Evolutionary conservation across 495 filamentous ascomycete genomes (phyloP).

Genomic region (Xylaria sp.): DNA sequence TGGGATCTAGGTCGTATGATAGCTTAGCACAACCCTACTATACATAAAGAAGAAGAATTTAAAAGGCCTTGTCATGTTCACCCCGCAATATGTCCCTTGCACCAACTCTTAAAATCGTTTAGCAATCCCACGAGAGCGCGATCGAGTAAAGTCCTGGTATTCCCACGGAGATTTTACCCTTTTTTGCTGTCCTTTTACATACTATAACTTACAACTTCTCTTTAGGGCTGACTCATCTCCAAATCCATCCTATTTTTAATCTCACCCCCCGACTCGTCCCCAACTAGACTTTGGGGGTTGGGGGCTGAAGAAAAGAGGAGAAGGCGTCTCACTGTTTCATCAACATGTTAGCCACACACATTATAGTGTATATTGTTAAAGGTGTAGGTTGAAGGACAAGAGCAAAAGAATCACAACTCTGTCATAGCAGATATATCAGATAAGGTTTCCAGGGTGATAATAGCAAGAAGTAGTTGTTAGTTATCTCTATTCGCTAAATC

Average conservation of each 20-base stretch:
- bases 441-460: neutral
- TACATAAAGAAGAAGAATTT: neutral
- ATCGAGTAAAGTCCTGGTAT: neutral
- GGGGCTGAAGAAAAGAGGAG: neutral
- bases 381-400: neutral
- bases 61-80: neutral
- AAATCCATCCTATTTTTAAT: neutral
- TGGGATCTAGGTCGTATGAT: conserved; percentile 4
- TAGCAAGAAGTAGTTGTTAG: neutral
- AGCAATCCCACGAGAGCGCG: no score
- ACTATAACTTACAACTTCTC: neutral
- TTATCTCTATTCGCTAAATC: neutral
- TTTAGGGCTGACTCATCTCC: neutral
- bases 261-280: neutral
- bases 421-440: no score
- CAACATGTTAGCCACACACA: neutral
- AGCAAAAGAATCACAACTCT: neutral
- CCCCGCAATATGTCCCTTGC: neutral
- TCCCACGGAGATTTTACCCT: neutral
- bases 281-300: neutral
- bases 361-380: neutral
- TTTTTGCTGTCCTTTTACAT: neutral
- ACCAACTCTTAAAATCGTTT: no score
- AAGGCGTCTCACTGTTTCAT: neutral
- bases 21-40: neutral